Base-by-base conservation (phyloP, 768 basidiomycete genomes). In the Ramaria sp. region DNA sequence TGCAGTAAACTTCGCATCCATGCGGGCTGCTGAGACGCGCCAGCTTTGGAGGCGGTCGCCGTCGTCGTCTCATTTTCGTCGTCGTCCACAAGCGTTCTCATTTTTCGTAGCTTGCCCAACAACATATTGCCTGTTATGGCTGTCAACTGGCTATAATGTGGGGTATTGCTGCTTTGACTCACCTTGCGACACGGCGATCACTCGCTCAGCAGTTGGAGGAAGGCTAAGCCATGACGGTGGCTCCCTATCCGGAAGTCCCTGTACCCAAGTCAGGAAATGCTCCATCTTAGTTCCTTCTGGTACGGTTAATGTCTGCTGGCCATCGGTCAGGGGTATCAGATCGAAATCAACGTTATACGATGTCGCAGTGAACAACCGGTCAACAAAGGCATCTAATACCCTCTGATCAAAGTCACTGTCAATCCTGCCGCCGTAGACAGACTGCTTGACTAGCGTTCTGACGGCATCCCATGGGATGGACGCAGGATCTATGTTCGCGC, bases 321-420 rank as follows among this genome's bases (percentile, higher is more conserved):
- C 81, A 24, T 75, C 73, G 30, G 77, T 71, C 59, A 77, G 80
- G 12, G 85, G 86, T 1, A 93, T 91, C 24, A 97, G 79, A 62
- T 83, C 81, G 68, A 97, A 99, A 72, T 93, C 90, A 48, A 91
- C 83, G 59, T 98, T 94, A 70, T 95, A 99, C 0, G 95, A 89
- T 13, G 76, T 69, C 1, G 91, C 78, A 0, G 86, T 91, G 74
- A 99, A 97, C 58, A 98, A 75, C 34, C 76, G 78, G 65, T 95
- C 90, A 34, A 97, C 92, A 66, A 98, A 98, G 15, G 91, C 82
- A 67, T 97, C 90, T 48, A 99, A 77, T 52, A 96, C 86, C 62
- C 79, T 76, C 66, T 97, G 95, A 67, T 99, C 96, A 66, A 91
- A 93, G 69, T 94, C 91, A 60, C 91, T 93, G 73, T 97, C 94